Evolutionary conservation across 768 basidiomycete genomes (phyloP).

Genomic region (Suillus luteus): DNA sequence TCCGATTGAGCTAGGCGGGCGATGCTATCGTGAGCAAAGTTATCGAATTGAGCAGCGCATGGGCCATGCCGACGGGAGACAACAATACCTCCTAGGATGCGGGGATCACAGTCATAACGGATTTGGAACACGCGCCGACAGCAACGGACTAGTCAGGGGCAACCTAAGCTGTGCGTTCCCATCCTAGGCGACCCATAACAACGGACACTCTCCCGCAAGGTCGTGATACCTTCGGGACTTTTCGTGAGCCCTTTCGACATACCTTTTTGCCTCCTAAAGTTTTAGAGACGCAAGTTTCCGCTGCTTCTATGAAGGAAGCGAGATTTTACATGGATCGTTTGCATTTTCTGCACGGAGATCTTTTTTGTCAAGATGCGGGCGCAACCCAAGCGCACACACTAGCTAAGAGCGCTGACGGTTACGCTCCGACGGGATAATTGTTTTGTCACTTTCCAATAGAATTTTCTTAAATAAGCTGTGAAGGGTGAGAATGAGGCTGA

Average conservation of each 20-base stretch:
- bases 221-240: not conserved
- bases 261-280: conserved; percentile 1
- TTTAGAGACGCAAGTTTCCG: not conserved
- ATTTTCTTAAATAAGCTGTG: conserved; percentile 23
- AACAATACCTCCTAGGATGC: not conserved
- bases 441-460: conserved; percentile 3
- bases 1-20: conserved; percentile 70
- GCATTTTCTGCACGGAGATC: conserved; percentile 1
- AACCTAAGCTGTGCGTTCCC: not conserved
- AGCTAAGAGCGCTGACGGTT: not conserved
- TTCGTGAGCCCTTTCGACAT: not conserved
- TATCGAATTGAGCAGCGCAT: no score
- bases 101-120: not conserved
- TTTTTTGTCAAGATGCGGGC: not conserved
- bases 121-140: not conserved
- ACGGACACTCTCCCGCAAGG: not conserved
- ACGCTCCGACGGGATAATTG: conserved; percentile 3
- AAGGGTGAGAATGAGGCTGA: conserved; percentile 33
- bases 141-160: conserved; percentile 1
- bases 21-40: not conserved
- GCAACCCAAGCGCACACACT: not conserved
- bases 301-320: conserved; percentile 6
- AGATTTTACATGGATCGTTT: conserved; percentile 2
- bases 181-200: not conserved
- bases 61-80: not conserved